These are phyloP conservation scores for Fusarium luffae DNA, from an alignment of 2,329 filamentous ascomycete species.

Conservation along the genomic window DNA sequence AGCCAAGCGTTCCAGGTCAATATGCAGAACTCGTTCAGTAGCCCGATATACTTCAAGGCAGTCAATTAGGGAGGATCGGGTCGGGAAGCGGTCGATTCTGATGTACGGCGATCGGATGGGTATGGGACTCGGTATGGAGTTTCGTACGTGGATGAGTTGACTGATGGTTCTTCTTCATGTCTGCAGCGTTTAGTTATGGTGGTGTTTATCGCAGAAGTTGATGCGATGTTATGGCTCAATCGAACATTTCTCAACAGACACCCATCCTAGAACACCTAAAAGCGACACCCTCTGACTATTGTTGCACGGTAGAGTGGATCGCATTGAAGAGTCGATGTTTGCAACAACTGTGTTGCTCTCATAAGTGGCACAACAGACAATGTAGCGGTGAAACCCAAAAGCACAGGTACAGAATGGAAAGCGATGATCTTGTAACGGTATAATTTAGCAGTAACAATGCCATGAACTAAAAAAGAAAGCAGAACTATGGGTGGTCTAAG, in stretches of 20 bases:
- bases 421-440: background rate
- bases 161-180: background rate
- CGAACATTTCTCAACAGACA: background rate
- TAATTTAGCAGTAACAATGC: conserved; percentile 24
- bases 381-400: background rate
- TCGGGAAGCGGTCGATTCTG: too few species aligned
- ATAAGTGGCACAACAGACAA: background rate
- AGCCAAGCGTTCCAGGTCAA: conserved; percentile 4
- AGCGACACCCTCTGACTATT: background rate
- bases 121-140: background rate
- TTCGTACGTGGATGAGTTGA: background rate
- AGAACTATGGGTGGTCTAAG: conserved; percentile 30
- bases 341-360: background rate
- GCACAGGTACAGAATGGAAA: background rate
- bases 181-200: background rate
- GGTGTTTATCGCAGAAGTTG: background rate
- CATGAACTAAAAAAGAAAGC: conserved; percentile 23
- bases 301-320: too few species aligned
- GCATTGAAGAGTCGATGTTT: background rate
- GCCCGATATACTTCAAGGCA: conserved; percentile 22
- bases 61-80: background rate
- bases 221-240: background rate
- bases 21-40: conserved; percentile 2
- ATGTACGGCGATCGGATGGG: background rate
- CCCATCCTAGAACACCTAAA: background rate